phyloP scores from a whole-genome alignment of 192 early-diverging fungal species.

The Coemansia umbellata region DNA sequence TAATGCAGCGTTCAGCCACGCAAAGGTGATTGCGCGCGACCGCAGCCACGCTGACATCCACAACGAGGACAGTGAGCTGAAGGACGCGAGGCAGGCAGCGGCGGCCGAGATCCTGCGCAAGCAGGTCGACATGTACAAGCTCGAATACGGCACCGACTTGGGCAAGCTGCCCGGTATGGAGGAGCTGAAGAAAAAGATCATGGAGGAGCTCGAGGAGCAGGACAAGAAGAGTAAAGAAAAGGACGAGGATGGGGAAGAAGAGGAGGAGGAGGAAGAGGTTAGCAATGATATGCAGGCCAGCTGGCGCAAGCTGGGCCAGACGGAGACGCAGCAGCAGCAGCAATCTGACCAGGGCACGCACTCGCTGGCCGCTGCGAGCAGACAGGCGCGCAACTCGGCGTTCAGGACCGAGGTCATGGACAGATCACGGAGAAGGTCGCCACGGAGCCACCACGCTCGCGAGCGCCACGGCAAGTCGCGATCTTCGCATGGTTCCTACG shows the following conservation, averaged over 20 bases:
- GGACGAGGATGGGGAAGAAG: background rate
- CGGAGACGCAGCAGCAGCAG: background rate
- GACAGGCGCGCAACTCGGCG: conserved; percentile 26
- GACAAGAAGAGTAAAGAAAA: background rate
- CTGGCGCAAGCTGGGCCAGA: background rate
- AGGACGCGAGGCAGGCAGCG: conserved; percentile 13
- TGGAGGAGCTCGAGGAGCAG: conserved; percentile 12
- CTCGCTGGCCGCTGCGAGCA: conserved; percentile 24
- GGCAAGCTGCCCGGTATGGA: conserved; percentile 20
- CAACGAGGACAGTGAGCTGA: conserved; percentile 11
- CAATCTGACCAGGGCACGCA: conserved; percentile 16
- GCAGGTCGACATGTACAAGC: conserved; percentile 36
- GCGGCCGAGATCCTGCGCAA: conserved; percentile 32
- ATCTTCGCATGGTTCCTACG: background rate
- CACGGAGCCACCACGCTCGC: background rate
- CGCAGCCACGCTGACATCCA: conserved; percentile 2
- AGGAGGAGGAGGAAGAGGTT: conserved; percentile 1
- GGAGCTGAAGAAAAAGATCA: conserved; percentile 15
- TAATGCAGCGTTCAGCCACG: conserved; percentile 8
- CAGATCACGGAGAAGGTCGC: background rate
- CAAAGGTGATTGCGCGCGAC: conserved; percentile 6
- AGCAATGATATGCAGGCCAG: background rate
- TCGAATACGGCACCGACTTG: conserved; percentile 29
- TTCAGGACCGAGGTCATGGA: conserved; percentile 27
- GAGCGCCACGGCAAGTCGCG: conserved; percentile 11